Percentiles rank a stretch among this genome's conserved stretches.
Conservation (phyloP, 495 filamentous ascomycete species). For the Talaromyces liani region DNA sequence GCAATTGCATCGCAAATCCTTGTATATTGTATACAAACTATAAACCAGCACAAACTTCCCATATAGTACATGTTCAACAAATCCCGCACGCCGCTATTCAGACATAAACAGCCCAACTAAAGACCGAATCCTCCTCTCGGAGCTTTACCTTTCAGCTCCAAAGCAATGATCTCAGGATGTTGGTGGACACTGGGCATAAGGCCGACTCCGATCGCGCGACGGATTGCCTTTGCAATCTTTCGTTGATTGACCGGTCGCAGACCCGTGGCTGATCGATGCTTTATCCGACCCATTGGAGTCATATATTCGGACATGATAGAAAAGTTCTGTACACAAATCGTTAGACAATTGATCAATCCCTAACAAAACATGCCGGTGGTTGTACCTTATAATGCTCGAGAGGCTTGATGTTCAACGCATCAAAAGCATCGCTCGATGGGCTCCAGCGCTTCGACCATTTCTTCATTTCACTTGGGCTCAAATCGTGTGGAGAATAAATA, state of each 20-base stretch:
- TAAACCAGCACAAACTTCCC: neutral
- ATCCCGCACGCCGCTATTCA: neutral
- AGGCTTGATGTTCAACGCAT: slow-evolving; percentile 74
- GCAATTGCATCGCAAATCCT: neutral
- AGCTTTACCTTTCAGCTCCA: slow-evolving; percentile 22
- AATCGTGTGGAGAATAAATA: slow-evolving; percentile 84
- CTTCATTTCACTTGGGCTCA: slow-evolving; percentile 63
- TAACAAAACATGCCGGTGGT: slow-evolving; percentile 3
- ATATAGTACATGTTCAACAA: neutral
- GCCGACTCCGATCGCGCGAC: slow-evolving; percentile 80
- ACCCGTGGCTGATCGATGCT: slow-evolving; percentile 63
- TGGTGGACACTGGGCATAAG: slow-evolving; percentile 87
- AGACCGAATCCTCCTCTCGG: slow-evolving; percentile 11
- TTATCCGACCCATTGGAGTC: slow-evolving; percentile 78
- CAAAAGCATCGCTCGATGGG: slow-evolving; percentile 61
- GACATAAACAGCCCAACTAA: slow-evolving; percentile 1
- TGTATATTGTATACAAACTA: neutral
- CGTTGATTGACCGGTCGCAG: slow-evolving; percentile 84
- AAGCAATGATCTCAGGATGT: slow-evolving; percentile 79
- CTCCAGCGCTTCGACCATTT: slow-evolving; percentile 51
- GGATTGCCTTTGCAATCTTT: slow-evolving; percentile 83
- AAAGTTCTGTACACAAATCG: slow-evolving; percentile 61
- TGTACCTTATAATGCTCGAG: slow-evolving; percentile 76
- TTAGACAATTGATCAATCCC: neutral
- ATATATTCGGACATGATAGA: slow-evolving; percentile 86